phyloP scores from a whole-genome alignment of 129 eudicot genomes.

The Ambrosia artemisiifolia region DNA sequence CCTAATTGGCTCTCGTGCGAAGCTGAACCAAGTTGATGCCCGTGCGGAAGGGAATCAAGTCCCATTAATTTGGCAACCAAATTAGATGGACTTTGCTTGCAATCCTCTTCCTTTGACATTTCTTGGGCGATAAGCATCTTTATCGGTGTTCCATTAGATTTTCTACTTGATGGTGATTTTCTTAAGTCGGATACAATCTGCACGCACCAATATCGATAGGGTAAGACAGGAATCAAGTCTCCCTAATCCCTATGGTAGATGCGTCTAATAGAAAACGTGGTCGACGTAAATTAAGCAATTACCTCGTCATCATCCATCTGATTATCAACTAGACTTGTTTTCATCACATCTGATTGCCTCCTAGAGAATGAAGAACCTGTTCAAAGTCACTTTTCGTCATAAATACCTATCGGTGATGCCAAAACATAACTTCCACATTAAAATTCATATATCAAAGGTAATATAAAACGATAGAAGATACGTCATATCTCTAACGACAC shows the following conservation, averaged over 20 bases:
- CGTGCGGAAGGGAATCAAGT: constrained; percentile 65
- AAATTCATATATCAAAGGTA: not conserved
- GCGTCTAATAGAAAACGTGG: constrained; percentile 1
- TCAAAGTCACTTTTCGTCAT: constrained; percentile 9
- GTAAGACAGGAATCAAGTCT: constrained; percentile 8
- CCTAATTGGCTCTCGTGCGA: constrained; percentile 42
- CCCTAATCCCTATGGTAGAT: not conserved
- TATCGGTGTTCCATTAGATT: constrained; percentile 63
- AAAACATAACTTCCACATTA: not conserved
- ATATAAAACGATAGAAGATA: not conserved
- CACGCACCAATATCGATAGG: constrained; percentile 16
- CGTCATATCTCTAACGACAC: not conserved
- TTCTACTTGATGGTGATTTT: constrained; percentile 35
- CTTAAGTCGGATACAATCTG: constrained; percentile 45
- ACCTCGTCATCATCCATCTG: constrained; percentile 64
- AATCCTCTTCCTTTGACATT: constrained; percentile 76
- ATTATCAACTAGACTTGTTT: constrained; percentile 42
- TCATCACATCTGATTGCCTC: constrained; percentile 60
- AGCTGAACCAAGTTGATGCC: constrained; percentile 40
- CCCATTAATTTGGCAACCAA: constrained; percentile 94
- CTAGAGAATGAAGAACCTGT: constrained; percentile 74
- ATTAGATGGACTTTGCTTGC: constrained; percentile 64
- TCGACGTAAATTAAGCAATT: not conserved
- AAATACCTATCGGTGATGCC: not conserved
- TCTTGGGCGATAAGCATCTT: constrained; percentile 92